Evolutionary conservation across 169 alveolate species (phyloP).

Genomic region (Eimeria falciformis): DNA sequence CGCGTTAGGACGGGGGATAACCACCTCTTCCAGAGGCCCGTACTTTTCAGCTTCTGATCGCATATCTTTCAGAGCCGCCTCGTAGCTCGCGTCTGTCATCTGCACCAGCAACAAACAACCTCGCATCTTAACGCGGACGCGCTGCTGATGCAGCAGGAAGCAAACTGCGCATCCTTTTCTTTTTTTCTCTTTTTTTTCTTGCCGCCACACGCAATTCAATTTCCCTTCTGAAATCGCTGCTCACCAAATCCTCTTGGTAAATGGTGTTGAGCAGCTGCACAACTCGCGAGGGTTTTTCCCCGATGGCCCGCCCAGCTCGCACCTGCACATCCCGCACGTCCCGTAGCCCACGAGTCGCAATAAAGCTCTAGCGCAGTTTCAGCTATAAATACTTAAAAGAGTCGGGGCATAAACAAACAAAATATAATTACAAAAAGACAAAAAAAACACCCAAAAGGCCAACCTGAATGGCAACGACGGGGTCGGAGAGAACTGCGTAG

Average conservation of each 20-base stretch:
- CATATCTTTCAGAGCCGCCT: constrained; percentile 85
- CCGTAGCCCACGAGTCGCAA: background rate
- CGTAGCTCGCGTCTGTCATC: constrained; percentile 85
- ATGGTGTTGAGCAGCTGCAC: constrained; percentile 91
- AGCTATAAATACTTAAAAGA: no score
- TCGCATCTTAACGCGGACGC: no score
- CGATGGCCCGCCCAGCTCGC: constrained; percentile 89
- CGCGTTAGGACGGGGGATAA: constrained; percentile 88
- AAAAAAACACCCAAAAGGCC: background rate
- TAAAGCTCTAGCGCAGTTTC: background rate
- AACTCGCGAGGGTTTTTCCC: constrained; percentile 89
- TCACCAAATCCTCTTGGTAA: constrained; percentile 90
- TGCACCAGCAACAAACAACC: no score
- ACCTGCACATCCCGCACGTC: constrained; percentile 82
- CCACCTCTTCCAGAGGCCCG: constrained; percentile 90
- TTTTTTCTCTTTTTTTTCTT: no score
- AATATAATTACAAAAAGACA: no score
- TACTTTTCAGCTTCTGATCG: constrained; percentile 89
- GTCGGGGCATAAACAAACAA: no score
- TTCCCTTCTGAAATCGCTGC: background rate
- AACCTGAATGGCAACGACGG: constrained; percentile 86
- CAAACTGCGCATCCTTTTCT: no score
- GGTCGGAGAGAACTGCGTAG: constrained; percentile 87
- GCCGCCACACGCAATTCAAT: no score
- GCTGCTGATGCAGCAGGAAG: background rate